Evolutionary conservation across 768 basidiomycete species (phyloP), one percentile per base, ranked within the genome.

Genomic region (Naganishia onofrii): DNA sequence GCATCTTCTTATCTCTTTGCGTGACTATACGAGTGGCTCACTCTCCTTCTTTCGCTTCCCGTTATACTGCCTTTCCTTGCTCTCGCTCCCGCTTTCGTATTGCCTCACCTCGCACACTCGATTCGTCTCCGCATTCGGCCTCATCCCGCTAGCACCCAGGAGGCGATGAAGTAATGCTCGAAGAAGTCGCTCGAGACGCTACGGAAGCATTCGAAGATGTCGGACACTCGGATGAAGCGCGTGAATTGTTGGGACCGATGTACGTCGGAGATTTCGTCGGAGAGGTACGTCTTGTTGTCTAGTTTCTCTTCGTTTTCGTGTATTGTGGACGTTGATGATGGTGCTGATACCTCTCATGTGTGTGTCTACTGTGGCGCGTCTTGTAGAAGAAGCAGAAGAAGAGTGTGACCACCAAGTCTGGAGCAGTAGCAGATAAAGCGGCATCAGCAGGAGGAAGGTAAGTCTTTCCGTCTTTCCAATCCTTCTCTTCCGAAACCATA

Each of bases 141-240:
- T 15, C 10, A 26, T 44, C 32, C 19, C 17, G 21, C 42, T 51
- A 91, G 94, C 94, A 96, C 79, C 94, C 93, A 28, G 95, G 95
- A 81, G 96, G 96, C 73, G 96, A 98, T 84, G 96, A 99, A 84
- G 95, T 99, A 67, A 87, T 99, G 72, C 82, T 97, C 65, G 89
- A 91, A 70, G 96, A 99, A 83, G 89, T 88, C 78, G 91, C 91
- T 76, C 89, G 90, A 80, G 93, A 98, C 80, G 94, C 95, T 28
- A 94, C 95, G 38, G 96, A 97, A 78, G 93, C 96, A 7, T 99
- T 99, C 78, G 95, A 98, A 83, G 96, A 99, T 81, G 95, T 99
- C 34, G 96, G 96, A 34, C 96, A 98, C 86, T 97, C 94, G 0
- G 95, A 98, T 75, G 96, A 99, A 83, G 96, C 96, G 29, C 88